Conservation (phyloP, 2,329 filamentous ascomycete species). For the Xylaria sp. region DNA sequence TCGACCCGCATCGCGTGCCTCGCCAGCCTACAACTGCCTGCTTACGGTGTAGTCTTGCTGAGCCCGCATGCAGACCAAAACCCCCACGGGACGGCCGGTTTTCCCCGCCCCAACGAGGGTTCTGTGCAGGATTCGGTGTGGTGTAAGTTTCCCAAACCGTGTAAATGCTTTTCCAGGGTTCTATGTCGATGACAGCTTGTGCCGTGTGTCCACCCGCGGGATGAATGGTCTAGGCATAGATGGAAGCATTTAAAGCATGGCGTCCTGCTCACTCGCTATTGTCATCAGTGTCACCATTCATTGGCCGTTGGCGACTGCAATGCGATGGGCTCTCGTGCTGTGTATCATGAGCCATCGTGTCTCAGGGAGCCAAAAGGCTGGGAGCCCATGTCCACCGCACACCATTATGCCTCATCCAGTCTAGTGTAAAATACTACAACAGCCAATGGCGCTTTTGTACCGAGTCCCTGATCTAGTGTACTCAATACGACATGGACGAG, state of each 20-base stretch:
- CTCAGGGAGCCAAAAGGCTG: neutral
- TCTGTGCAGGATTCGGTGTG: neutral
- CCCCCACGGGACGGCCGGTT: slow-evolving; percentile 27
- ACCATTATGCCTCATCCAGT: slow-evolving; percentile 8
- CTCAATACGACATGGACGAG: too few species aligned
- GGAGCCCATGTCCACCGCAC: slow-evolving; percentile 14
- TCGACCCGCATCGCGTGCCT: slow-evolving; percentile 15
- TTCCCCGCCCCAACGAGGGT: slow-evolving; percentile 16
- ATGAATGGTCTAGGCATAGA: slow-evolving; percentile 13
- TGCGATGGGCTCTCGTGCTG: slow-evolving; percentile 1
- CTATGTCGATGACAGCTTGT: slow-evolving; percentile 9
- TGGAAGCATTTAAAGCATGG: slow-evolving; percentile 1
- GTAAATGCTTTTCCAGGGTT: neutral
- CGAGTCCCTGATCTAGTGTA: too few species aligned
- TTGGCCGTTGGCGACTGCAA: slow-evolving; percentile 4
- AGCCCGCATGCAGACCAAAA: slow-evolving; percentile 15
- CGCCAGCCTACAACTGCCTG: slow-evolving; percentile 3
- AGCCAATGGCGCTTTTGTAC: neutral
- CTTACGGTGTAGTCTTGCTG: slow-evolving; percentile 21
- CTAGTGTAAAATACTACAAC: neutral
- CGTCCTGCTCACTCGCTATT: neutral
- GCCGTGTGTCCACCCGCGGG: slow-evolving; percentile 15
- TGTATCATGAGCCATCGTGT: neutral
- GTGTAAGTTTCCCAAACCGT: neutral
- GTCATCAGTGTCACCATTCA: neutral